Evolutionary conservation across 192 early-diverging fungal species (phyloP).

Genomic region (Mortierella alpina): DNA sequence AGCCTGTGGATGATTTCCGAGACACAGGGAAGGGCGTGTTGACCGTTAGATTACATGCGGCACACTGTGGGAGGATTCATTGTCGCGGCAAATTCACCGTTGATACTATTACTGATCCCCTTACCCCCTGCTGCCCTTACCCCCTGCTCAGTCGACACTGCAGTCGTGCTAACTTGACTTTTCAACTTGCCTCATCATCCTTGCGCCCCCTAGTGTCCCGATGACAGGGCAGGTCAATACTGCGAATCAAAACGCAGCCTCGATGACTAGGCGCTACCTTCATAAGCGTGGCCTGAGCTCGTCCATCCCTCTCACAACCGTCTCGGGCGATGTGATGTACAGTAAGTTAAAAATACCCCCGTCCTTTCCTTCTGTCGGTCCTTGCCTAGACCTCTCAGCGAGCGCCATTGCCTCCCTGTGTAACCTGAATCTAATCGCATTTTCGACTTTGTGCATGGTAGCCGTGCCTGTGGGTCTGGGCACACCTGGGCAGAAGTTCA

Average conservation of each 20-base stretch:
- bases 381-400: too few species aligned
- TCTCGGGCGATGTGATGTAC: slow-evolving; percentile 23
- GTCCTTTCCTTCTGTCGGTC: not conserved
- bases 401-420: too few species aligned
- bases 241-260: slow-evolving; percentile 11
- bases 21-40: too few species aligned
- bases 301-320: slow-evolving; percentile 15
- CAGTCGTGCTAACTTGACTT: too few species aligned
- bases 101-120: too few species aligned
- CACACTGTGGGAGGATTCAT: too few species aligned
- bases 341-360: slow-evolving; percentile 11
- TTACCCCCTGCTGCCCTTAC: not conserved
- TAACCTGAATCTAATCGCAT: not conserved
- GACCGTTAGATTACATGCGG: too few species aligned
- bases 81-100: too few species aligned
- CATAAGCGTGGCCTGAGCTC: slow-evolving; percentile 22
- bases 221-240: slow-evolving; percentile 12
- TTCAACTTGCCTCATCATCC: not conserved
- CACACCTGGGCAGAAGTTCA: slow-evolving; percentile 73
- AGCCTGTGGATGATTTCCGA: too few species aligned
- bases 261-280: slow-evolving; percentile 23
- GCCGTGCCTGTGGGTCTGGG: slow-evolving; percentile 64
- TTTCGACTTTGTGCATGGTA: not conserved
- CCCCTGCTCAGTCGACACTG: not conserved
- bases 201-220: slow-evolving; percentile 8